Evolutionary conservation across 441 rosid species (phyloP), one percentile per base, ranked within the genome.

Genomic region (Pelargonium myrrhifolium): DNA sequence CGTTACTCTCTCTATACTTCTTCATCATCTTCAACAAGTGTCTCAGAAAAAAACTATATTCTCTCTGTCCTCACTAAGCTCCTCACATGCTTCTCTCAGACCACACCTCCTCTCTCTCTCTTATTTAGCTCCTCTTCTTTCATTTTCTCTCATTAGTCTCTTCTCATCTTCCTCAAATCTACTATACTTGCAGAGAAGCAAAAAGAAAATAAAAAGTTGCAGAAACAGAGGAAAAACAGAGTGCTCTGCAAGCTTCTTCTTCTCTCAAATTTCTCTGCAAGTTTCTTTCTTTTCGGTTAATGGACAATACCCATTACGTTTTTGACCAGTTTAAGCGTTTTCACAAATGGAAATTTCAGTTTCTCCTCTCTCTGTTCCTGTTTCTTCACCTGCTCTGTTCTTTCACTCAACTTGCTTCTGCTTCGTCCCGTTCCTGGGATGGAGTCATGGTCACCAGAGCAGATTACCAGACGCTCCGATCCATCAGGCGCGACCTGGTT

Each of bases 381-480:
- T 83, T 80, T 78, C 24, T 82, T 69, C 70, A 63, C n/a, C 67
- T 66, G 14, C 56, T 79, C 59, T 68, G 80, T 67, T 74, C 71
- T 72, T 74, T n/a, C 55, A n/a, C 53, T 47, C 15, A 12, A 1
- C 53, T 6, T 4, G 15, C 17, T 14, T 74, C 71, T 75, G 68
- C 75, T 73, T 78, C 81, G 62, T 82, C 78, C 72, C 72, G 60
- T 17, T 68, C 65, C 5, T 73, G 83, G 89, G 91, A 85, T 70
- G 92, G 92, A 4, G 76, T 87, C 26, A 70, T 78, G 62, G 88
- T 84, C 64, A 82, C 89, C 45, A 82, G 77, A 28, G 78, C 79
- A 2, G 86, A 87, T 72, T 84, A 69, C 64, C 86, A 81, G 70
- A 79, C 88, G 21, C 87, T 87, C 42, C 79, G 76, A 69, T 88